Evolutionary conservation across 257 asterid species (phyloP), one percentile per base, ranked within the genome.

Genomic region (Nyctanthes arbortristis): DNA sequence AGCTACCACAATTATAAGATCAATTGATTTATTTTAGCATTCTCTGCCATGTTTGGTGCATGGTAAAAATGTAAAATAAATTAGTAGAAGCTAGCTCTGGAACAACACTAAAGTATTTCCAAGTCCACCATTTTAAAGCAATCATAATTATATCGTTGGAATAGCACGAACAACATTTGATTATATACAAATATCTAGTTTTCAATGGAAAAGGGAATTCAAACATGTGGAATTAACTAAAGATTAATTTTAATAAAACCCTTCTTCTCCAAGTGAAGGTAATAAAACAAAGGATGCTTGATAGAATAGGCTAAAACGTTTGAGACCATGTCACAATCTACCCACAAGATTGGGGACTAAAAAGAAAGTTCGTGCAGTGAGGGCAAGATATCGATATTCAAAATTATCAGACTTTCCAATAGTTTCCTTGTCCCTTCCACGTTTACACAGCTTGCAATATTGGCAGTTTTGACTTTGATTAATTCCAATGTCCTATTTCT

Each of bases 401-500:
- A 81, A 77, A 66, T 29, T 14, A 65, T 74, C 39, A 66, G 25
- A 68, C 66, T 64, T 66, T 70, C 76, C 70, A 66, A 36, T 37
- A 12, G 63, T 40, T 65, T 78, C 78, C 22, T 67, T 68, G 78
- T 57, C 70, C 77, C 75, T 65, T 72, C 79, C 82, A 67, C 76
- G 78, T 79, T 34, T 47, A 71, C 67, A 73, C 82, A 73, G 39
- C 78, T 70, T 67, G 73, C 68, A 68, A 73, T 65, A n/a, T n/a
- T n/a, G 57, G 57, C 77, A 28, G 57, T 62, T 80, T 79, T 80
- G 90, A 82, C 88, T 82, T 76, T 89, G 84, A 83, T 77, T 70
- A 77, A 58, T 78, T 78, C 85, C 61, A 73, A 73, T 72, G 56
- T 68, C 74, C 77, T 58, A 81, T 88, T 81, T 81, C 14, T 49